Evolutionary conservation across 1,139 yeast species (phyloP).

Genomic region (Yamadazyma triangularis): DNA sequence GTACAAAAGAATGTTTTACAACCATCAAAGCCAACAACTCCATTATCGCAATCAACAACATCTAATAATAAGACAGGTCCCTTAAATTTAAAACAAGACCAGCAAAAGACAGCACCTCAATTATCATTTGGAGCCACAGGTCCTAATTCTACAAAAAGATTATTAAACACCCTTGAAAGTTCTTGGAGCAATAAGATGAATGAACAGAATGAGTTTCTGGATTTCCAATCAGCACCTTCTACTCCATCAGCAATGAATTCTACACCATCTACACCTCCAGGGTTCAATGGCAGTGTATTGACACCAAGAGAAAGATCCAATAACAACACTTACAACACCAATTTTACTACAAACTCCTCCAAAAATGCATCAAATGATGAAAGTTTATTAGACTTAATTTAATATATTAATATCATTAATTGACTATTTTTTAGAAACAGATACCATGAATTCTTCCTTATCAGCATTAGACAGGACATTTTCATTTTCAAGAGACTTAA

Average conservation of each 20-base stretch:
- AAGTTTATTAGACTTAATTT: slow-evolving; percentile 7
- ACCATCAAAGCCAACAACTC: slow-evolving; percentile 2
- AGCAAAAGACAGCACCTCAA: too few species aligned
- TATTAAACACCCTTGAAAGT: slow-evolving; percentile 11
- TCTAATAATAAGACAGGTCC: neutral
- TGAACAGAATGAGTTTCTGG: slow-evolving; percentile 14
- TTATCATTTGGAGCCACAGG: slow-evolving; percentile 7
- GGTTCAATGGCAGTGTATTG: slow-evolving; percentile 8
- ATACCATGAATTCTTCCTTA: slow-evolving; percentile 1
- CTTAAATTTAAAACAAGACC: slow-evolving; percentile 2
- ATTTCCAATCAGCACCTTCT: slow-evolving; percentile 14
- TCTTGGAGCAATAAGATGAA: slow-evolving; percentile 5
- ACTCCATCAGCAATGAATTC: slow-evolving; percentile 2
- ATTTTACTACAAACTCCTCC: neutral
- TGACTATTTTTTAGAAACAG: slow-evolving; percentile 3
- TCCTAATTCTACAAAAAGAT: slow-evolving; percentile 3
- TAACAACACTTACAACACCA: too few species aligned
- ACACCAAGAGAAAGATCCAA: too few species aligned
- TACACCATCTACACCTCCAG: slow-evolving; percentile 9
- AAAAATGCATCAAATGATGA: slow-evolving; percentile 3
- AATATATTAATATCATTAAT: too few species aligned
- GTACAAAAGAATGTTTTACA: too few species aligned
- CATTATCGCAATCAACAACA: slow-evolving; percentile 2
- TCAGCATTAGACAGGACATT: slow-evolving; percentile 4
- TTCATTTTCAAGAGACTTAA: slow-evolving; percentile 8